phyloP scores from a whole-genome alignment of 148 eudicot species.

The Silene latifolia region DNA sequence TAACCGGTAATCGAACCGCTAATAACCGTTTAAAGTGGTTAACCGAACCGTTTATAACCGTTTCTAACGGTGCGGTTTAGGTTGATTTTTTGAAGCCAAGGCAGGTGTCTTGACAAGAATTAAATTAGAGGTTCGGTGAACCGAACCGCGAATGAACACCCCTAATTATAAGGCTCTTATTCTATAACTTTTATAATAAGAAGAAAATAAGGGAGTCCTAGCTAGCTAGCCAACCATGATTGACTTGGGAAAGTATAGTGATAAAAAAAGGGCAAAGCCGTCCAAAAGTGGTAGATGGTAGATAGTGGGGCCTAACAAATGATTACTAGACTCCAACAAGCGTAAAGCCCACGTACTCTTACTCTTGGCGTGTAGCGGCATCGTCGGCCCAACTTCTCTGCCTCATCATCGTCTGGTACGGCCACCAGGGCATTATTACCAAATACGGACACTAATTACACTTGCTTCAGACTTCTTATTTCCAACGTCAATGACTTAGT shows the following conservation, averaged over 20 bases:
- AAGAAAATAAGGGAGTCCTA: background rate
- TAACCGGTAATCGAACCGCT: too few relatives aligned
- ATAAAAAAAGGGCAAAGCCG: background rate
- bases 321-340: constrained; percentile 13
- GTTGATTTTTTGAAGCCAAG: too few relatives aligned
- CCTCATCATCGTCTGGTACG: too few relatives aligned
- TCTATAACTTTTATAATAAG: too few relatives aligned
- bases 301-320: constrained; percentile 9
- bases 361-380: constrained; percentile 11
- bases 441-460: background rate
- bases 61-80: too few relatives aligned
- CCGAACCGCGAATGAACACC: too few relatives aligned
- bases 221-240: background rate
- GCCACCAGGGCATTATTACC: background rate
- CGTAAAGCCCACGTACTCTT: constrained; percentile 12
- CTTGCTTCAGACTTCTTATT: background rate
- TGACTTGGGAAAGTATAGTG: background rate
- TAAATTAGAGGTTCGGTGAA: too few relatives aligned
- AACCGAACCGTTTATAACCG: too few relatives aligned
- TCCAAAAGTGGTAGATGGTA: background rate
- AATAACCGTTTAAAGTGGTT: too few relatives aligned
- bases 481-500: background rate
- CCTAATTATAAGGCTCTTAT: too few relatives aligned
- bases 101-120: too few relatives aligned
- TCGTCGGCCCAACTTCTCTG: constrained; percentile 5